Evolutionary conservation across 805 yeast species (phyloP).

Genomic region (Saccharomycopsis olivae): DNA sequence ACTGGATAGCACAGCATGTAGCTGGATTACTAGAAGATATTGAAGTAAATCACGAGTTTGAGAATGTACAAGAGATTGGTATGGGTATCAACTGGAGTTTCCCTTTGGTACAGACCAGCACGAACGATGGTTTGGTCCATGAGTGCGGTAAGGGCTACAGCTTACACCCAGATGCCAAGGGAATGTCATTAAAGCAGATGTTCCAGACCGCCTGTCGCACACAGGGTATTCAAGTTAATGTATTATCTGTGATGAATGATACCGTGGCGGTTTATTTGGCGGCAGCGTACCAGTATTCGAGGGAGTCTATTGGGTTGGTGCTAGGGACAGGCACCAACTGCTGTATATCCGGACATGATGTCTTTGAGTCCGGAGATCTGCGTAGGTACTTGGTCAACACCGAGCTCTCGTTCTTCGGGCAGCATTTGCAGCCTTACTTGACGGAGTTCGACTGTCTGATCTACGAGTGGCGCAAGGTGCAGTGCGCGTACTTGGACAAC

Average conservation of each 20-base stretch:
- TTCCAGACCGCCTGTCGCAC: conserved; percentile 5
- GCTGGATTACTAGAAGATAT: no score
- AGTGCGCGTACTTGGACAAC: background rate
- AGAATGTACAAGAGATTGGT: no score
- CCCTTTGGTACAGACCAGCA: conserved; percentile 10
- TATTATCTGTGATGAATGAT: conserved; percentile 12
- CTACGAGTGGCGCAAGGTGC: background rate
- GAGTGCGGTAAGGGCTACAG: conserved; percentile 15
- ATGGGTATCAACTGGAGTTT: conserved; percentile 17
- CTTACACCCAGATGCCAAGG: background rate
- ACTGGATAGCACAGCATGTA: no score
- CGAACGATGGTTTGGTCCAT: conserved; percentile 10
- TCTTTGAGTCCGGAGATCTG: background rate
- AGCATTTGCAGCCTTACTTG: background rate
- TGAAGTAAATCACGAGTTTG: no score
- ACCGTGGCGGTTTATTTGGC: conserved; percentile 11
- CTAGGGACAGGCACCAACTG: conserved; percentile 18
- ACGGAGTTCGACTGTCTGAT: conserved; percentile 6
- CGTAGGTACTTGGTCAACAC: conserved; percentile 6
- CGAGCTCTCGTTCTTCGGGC: conserved; percentile 17
- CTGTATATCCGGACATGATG: conserved; percentile 5
- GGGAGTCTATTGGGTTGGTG: conserved; percentile 18
- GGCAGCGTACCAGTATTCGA: conserved; percentile 3
- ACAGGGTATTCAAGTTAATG: conserved; percentile 1
- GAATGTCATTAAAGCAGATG: conserved; percentile 5